Conservation (phyloP, 225 moss, liverwort and hornwort species). For the Thuidium tamariscinum region DNA sequence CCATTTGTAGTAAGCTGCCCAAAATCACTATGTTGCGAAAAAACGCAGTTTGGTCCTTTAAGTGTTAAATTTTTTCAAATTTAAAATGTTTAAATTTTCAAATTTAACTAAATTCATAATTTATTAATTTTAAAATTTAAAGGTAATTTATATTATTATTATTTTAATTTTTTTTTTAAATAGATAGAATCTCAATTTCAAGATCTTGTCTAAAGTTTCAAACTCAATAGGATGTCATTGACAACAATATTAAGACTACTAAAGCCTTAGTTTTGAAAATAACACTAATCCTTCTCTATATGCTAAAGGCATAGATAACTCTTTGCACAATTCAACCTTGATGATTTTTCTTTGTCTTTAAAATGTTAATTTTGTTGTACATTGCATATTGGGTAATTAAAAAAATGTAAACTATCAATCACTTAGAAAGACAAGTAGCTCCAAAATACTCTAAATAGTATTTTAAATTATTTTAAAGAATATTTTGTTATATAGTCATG, state of each 20-base stretch:
- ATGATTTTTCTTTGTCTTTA: not conserved
- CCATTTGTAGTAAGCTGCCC: too few relatives aligned
- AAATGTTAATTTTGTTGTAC: rapidly evolving
- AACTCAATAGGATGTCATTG: not conserved
- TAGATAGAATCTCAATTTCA: rapidly evolving
- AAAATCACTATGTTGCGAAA: too few relatives aligned
- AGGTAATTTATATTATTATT: not conserved
- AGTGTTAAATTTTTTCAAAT: too few relatives aligned
- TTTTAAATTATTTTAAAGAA: too few relatives aligned
- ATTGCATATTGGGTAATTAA: rapidly evolving
- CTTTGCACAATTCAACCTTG: not conserved
- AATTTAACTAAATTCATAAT: rapidly evolving
- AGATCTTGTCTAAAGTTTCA: not conserved
- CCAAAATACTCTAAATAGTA: too few relatives aligned
- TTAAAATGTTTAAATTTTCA: not conserved
- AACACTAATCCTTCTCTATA: not conserved
- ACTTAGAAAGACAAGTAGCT: not conserved
- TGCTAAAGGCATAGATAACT: not conserved
- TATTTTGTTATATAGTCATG: rapidly evolving
- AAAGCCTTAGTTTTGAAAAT: not conserved
- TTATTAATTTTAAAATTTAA: not conserved
- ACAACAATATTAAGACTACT: not conserved
- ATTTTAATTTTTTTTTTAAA: not conserved
- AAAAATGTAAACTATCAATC: not conserved
- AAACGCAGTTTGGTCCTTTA: too few relatives aligned